phyloP scores from a whole-genome alignment of 495 filamentous ascomycete species.

The Neurospora cerealis region DNA sequence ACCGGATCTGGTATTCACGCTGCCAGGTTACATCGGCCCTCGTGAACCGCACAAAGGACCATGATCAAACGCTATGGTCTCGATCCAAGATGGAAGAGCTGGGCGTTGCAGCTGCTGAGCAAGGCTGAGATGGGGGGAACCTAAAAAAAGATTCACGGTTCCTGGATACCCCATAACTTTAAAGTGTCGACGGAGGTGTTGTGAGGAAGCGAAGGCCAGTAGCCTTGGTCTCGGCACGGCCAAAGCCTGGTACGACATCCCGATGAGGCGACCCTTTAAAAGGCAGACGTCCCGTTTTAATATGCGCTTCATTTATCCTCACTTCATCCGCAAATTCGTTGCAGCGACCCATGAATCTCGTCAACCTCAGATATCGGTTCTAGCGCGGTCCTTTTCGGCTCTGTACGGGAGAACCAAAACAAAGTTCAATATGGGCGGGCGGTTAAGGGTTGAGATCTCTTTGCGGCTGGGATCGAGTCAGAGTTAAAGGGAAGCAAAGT shows the following conservation, averaged over 20 bases:
- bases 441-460: neutral
- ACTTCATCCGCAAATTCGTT: conserved; percentile 41
- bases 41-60: conserved; percentile 1
- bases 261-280: conserved; percentile 18
- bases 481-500: neutral
- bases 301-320: conserved; percentile 39
- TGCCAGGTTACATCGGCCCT: conserved; percentile 6
- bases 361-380: conserved; percentile 1
- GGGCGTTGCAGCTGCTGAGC: conserved; percentile 1
- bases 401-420: neutral
- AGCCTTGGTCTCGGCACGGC: conserved; percentile 11
- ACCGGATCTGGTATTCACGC: conserved; percentile 8
- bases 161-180: conserved; percentile 4
- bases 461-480: neutral
- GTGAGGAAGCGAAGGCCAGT: conserved; percentile 1
- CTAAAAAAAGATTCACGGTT: conserved; percentile 34
- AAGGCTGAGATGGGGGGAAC: conserved; percentile 15
- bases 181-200: conserved; percentile 4
- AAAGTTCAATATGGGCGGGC: neutral
- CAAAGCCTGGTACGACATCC: conserved; percentile 8
- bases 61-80: conserved; percentile 11
- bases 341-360: conserved; percentile 12
- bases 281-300: conserved; percentile 29
- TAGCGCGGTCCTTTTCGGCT: neutral
- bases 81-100: conserved; percentile 6